Base-by-base conservation (phyloP, 2,329 filamentous ascomycete species). In the Aspergillus fischeri region DNA sequence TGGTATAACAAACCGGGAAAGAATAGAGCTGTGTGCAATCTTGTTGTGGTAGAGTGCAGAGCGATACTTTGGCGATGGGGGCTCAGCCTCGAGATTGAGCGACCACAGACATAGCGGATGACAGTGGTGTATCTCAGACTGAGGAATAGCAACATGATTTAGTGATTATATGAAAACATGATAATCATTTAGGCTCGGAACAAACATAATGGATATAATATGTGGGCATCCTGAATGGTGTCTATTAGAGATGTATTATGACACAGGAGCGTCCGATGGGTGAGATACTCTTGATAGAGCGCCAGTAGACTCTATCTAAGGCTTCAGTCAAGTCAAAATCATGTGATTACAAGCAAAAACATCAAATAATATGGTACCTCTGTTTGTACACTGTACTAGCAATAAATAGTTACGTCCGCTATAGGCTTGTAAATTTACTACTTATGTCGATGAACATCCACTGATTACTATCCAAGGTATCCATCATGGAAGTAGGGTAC, bases 21-120 rank as follows among this genome's bases (percentile, higher is more conserved):
- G 62, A 80, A 80, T 21, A 80, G 72, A 47, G 78, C 77, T 7
- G 78, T 80, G 38, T 73, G 73, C 35, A 77, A 63, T 17, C 54
- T 53, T 54, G 55, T 62, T 27, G 24, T 61, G 3, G 53, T 47
- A n/a, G 48, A 35, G 17, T 27, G 49, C 42, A 49, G 11, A 55
- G 54, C 44, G 24, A 52, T 20, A n/a, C 24, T 56, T 51, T 25
- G 49, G 53, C 41, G 59, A 35, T 54, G 45, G 10, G 14, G 21
- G 21, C n/a, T 53, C 48, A 17, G 7, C 5, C 29, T 53, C 11
- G 29, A 27, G 21, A 21, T 35, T 35, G 44, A 29, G 20, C 41
- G 48, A 42, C 6, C 41, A 25, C 49, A 27, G 35, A 25, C 48
- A 57, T 57, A 49, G 35, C 52, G 51, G 24, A 52, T 11, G 8